Evolutionary conservation across 176 grass and related monocot genomes (phyloP).

Genomic region (Carex littledalei): DNA sequence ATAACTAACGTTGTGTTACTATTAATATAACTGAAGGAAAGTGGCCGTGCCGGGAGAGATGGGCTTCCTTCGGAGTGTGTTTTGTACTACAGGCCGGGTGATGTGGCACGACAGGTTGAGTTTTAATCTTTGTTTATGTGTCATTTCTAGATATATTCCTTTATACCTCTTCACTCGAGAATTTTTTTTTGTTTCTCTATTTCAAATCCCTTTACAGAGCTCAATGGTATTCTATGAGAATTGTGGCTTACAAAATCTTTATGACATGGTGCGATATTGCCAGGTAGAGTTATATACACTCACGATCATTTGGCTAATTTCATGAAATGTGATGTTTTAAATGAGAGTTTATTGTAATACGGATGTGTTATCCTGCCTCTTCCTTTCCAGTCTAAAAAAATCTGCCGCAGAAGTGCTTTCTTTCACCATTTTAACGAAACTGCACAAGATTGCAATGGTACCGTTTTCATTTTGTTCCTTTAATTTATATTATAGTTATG

Average conservation of each 20-base stretch:
- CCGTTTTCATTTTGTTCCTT: conserved; percentile 17
- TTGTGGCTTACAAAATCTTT: conserved; percentile 88
- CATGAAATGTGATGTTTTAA: neutral
- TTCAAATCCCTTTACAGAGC: conserved; percentile 48
- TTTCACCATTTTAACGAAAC: conserved; percentile 88
- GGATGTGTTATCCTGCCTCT: conserved; percentile 12
- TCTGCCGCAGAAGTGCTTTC: conserved; percentile 64
- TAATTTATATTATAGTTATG: neutral
- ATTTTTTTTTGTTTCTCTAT: conserved; percentile 10
- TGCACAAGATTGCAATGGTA: conserved; percentile 78
- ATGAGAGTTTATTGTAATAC: conserved; percentile 3
- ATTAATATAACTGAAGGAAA: conserved; percentile 45
- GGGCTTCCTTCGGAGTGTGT: conserved; percentile 88
- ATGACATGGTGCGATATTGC: conserved; percentile 85
- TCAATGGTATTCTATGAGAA: conserved; percentile 98
- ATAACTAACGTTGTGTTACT: conserved; percentile 11
- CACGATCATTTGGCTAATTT: conserved; percentile 10
- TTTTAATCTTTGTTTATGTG: conserved; percentile 5
- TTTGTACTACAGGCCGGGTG: conserved; percentile 75
- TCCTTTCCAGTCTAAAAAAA: conserved; percentile 60
- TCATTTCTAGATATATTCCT: conserved; percentile 15
- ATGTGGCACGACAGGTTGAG: conserved; percentile 68
- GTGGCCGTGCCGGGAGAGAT: conserved; percentile 81
- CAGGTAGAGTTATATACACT: conserved; percentile 44
- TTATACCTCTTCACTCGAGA: conserved; percentile 4